These are phyloP conservation scores for Ascodesmis nigricans DNA, from an alignment of 495 filamentous ascomycete genomes.

Conservation along the genomic window DNA sequence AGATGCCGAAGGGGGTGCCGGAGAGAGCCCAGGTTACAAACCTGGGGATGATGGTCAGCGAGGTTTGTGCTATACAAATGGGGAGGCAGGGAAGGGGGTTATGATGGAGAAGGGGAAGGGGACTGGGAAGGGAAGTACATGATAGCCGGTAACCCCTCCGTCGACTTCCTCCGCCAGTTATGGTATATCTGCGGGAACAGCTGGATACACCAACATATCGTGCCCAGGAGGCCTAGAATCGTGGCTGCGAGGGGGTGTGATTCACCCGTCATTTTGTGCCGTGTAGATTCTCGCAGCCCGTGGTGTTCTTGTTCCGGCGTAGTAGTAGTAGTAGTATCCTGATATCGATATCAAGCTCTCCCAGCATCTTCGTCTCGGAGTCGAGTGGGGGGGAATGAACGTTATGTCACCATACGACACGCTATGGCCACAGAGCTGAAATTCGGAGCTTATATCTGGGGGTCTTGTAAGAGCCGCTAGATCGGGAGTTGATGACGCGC, in stretches of 20 bases:
- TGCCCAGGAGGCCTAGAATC: constrained; percentile 34
- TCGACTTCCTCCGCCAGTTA: constrained; percentile 47
- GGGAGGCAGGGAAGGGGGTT: background rate
- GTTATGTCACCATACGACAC: background rate
- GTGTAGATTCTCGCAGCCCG: background rate
- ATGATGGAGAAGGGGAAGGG: background rate
- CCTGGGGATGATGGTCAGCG: background rate
- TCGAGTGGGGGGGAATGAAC: background rate
- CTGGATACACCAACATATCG: constrained; percentile 34
- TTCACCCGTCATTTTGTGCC: background rate
- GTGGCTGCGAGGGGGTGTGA: constrained; percentile 28
- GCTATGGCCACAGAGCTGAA: too few relatives aligned
- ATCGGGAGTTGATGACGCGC: too few relatives aligned
- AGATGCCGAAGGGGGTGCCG: constrained; percentile 25
- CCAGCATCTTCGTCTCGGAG: too few relatives aligned
- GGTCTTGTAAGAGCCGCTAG: too few relatives aligned
- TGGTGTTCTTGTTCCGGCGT: background rate
- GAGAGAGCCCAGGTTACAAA: background rate
- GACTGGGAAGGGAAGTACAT: constrained; percentile 38
- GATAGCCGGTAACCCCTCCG: constrained; percentile 43
- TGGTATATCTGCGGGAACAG: constrained; percentile 42
- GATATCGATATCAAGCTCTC: background rate
- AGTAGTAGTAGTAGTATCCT: background rate
- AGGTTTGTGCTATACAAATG: constrained; percentile 21
- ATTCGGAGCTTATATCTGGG: too few relatives aligned